Evolutionary conservation across 352 stramenopile species (phyloP).

Genomic region (Globisporangium uncinulatum): DNA sequence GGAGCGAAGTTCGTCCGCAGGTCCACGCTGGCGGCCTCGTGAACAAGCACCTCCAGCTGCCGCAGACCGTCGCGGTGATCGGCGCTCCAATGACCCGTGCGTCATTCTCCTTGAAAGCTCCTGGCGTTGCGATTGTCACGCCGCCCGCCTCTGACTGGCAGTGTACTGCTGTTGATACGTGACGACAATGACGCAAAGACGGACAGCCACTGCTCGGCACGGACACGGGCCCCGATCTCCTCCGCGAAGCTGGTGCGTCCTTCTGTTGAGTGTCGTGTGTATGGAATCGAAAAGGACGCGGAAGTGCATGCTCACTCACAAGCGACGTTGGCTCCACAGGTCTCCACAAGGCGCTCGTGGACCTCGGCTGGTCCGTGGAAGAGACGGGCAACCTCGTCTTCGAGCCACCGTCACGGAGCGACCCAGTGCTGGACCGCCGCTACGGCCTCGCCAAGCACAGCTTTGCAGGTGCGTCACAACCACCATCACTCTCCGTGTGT

Average conservation of each 20-base stretch:
- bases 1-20: constrained; percentile 62
- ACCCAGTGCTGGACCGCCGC: constrained; percentile 59
- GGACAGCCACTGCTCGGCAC: constrained; percentile 78
- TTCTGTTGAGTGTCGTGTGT: neutral
- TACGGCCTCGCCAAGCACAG: constrained; percentile 75
- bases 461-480: constrained; percentile 42
- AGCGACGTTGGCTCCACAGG: constrained; percentile 16
- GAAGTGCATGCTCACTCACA: neutral
- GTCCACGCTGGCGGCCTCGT: constrained; percentile 42
- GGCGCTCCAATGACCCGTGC: constrained; percentile 87
- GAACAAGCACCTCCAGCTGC: constrained; percentile 48
- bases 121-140: no score
- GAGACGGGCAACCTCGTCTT: constrained; percentile 82
- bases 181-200: constrained; percentile 25
- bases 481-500: neutral
- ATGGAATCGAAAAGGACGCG: neutral
- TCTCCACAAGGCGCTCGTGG: constrained; percentile 72
- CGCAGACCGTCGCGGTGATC: constrained; percentile 75
- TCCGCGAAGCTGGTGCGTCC: constrained; percentile 51
- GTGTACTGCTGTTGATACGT: neutral
- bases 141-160: neutral
- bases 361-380: constrained; percentile 81
- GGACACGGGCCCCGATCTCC: constrained; percentile 64
- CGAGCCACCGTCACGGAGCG: constrained; percentile 31
- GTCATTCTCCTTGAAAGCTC: neutral